phyloP scores from a whole-genome alignment of 2,329 filamentous ascomycete genomes.

The Aspergillaceae sp. region DNA sequence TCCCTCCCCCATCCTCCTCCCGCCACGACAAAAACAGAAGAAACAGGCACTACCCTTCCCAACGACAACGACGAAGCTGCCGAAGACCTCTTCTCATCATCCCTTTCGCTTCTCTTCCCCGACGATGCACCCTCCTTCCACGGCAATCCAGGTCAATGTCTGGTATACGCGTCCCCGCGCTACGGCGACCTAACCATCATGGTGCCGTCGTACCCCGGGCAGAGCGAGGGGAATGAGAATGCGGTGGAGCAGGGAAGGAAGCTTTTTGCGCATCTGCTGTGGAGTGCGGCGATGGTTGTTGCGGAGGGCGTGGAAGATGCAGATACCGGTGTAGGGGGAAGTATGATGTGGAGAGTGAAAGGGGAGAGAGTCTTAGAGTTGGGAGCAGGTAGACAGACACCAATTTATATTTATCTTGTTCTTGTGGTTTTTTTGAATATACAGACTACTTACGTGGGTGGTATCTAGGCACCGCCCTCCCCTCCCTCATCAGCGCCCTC shows the following conservation, averaged over 20 bases:
- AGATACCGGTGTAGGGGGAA: conserved; percentile 12
- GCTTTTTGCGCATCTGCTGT: conserved; percentile 53
- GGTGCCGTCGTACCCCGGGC: conserved; percentile 36
- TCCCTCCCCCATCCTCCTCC: conserved; percentile 19
- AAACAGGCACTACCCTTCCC: conserved; percentile 8
- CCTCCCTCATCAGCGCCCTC: conserved; percentile 31
- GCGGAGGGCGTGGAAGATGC: conserved; percentile 35
- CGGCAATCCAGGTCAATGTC: conserved; percentile 43
- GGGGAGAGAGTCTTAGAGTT: conserved; percentile 49
- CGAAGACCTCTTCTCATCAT: conserved; percentile 47
- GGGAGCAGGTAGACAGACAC: conserved; percentile 44
- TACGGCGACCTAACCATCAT: conserved; percentile 35
- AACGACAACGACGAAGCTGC: conserved; percentile 21
- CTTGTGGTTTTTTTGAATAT: not conserved
- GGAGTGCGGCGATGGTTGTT: conserved; percentile 45
- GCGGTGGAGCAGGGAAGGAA: conserved; percentile 39
- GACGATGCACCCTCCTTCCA: conserved; percentile 49
- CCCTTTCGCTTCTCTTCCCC: conserved; percentile 48
- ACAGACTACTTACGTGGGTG: not conserved
- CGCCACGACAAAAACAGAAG: not conserved
- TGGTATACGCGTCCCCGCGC: conserved; percentile 41
- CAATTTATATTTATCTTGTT: conserved; percentile 17
- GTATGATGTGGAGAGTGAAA: conserved; percentile 34
- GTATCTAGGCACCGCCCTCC: conserved; percentile 32
- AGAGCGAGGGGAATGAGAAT: conserved; percentile 17